Conservation (phyloP, 495 filamentous ascomycete species). For the Podospora conica region DNA sequence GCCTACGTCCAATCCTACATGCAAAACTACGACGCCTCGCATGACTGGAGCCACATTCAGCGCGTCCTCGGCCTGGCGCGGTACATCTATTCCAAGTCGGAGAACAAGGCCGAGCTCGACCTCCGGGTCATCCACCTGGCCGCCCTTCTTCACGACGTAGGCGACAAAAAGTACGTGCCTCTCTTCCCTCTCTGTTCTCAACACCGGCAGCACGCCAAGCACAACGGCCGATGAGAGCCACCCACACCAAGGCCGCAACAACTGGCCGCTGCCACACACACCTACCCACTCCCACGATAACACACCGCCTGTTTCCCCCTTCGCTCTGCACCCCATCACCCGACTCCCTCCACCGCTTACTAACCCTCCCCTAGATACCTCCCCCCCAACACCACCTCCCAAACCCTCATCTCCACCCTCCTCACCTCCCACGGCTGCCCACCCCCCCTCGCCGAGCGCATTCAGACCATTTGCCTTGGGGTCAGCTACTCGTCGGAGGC, state of each 20-base stretch:
- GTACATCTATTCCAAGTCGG: constrained; percentile 47
- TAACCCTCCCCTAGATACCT: constrained; percentile 43
- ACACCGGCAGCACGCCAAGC: neutral
- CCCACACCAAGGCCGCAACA: neutral
- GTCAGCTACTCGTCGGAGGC: constrained; percentile 76
- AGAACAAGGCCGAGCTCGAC: constrained; percentile 40
- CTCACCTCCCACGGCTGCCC: constrained; percentile 53
- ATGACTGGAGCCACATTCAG: constrained; percentile 77
- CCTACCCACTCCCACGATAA: neutral
- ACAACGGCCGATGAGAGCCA: too few relatives aligned
- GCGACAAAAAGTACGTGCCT: constrained; percentile 58
- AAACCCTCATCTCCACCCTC: constrained; percentile 50
- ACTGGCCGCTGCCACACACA: neutral
- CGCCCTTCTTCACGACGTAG: constrained; percentile 81
- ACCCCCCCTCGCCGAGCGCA: constrained; percentile 48
- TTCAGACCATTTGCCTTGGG: constrained; percentile 63
- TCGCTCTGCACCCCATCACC: neutral
- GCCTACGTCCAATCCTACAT: constrained; percentile 65
- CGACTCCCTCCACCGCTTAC: neutral
- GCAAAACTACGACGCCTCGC: constrained; percentile 74
- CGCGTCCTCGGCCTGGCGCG: constrained; percentile 71
- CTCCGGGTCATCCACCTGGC: constrained; percentile 57
- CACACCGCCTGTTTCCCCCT: too few relatives aligned
- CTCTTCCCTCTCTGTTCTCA: neutral
- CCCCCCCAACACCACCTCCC: constrained; percentile 33